Evolutionary conservation across 1,284 basidiomycete genomes (phyloP).

Genomic region (Tilletia setariae): DNA sequence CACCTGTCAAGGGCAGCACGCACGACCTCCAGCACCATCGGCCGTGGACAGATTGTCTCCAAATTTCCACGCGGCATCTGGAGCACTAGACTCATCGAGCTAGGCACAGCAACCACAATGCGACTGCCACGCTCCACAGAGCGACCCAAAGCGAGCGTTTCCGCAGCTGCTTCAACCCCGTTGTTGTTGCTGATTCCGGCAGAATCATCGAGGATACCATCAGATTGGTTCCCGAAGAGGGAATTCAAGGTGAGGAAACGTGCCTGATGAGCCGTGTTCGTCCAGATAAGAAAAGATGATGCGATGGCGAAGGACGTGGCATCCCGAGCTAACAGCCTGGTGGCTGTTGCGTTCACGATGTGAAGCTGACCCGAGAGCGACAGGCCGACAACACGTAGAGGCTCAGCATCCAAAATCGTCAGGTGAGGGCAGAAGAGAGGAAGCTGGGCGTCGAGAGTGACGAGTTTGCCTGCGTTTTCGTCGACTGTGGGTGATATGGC

Average conservation of each 20-base stretch:
- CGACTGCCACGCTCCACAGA: constrained; percentile 49
- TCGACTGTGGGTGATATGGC: neutral
- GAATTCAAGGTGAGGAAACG: constrained; percentile 67
- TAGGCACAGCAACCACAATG: constrained; percentile 47
- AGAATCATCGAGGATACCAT: neutral
- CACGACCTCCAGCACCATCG: constrained; percentile 72
- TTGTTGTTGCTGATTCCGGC: neutral
- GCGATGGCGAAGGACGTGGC: constrained; percentile 78
- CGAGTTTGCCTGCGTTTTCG: neutral
- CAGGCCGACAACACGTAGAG: constrained; percentile 62
- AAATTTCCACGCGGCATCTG: constrained; percentile 98
- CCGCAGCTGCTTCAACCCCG: neutral
- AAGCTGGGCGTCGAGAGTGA: neutral
- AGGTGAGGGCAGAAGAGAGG: constrained; percentile 60
- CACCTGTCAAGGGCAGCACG: constrained; percentile 36
- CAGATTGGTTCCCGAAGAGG: constrained; percentile 26
- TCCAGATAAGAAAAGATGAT: constrained; percentile 78
- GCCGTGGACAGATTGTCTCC: constrained; percentile 89
- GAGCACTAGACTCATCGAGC: constrained; percentile 70
- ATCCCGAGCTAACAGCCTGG: constrained; percentile 61
- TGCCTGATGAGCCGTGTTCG: constrained; percentile 76
- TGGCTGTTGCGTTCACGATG: constrained; percentile 48
- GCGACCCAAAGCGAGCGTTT: constrained; percentile 30
- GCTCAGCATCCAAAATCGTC: constrained; percentile 59
- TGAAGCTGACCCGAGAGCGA: constrained; percentile 67